A percentile compares a stretch with the other conserved stretches of the same genome.
phyloP scores from a whole-genome alignment of 1,284 basidiomycete species.

The Paramarasmius palmivorus region DNA sequence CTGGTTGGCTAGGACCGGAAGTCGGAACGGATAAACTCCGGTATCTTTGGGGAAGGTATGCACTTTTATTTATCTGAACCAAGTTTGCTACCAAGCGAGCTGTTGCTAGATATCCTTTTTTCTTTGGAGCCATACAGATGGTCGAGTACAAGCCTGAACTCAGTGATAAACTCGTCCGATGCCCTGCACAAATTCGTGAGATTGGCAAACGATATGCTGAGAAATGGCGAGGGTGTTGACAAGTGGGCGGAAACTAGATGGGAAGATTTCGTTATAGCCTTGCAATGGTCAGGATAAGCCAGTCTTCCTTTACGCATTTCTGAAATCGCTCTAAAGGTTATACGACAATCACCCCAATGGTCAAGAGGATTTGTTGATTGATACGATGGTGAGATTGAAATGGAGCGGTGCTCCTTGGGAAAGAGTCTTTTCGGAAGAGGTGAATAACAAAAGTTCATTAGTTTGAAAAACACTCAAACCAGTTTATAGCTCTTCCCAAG shows the following conservation, averaged over 20 bases:
- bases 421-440: conserved; percentile 36
- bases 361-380: conserved; percentile 50
- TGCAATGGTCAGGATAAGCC: conserved; percentile 45
- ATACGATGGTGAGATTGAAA: conserved; percentile 57
- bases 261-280: conserved; percentile 56
- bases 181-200: conserved; percentile 54
- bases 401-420: conserved; percentile 53
- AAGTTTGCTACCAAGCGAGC: too few species aligned
- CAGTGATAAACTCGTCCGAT: conserved; percentile 42
- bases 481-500: conserved; percentile 14
- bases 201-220: conserved; percentile 56
- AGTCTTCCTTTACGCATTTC: not conserved
- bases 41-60: conserved; percentile 54
- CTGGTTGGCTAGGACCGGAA: conserved; percentile 59
- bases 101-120: conserved; percentile 49
- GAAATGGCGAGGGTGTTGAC: conserved; percentile 50
- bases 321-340: conserved; percentile 34
- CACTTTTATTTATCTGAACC: too few species aligned
- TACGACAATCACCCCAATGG: conserved; percentile 53
- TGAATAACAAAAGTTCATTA: too few species aligned
- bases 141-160: conserved; percentile 47
- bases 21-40: conserved; percentile 52
- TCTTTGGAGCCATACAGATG: conserved; percentile 56
- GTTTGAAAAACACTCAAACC: not conserved
- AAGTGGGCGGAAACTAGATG: conserved; percentile 55